Conservation (phyloP, 1,284 basidiomycete species). For the Sphagnurus paluster region DNA sequence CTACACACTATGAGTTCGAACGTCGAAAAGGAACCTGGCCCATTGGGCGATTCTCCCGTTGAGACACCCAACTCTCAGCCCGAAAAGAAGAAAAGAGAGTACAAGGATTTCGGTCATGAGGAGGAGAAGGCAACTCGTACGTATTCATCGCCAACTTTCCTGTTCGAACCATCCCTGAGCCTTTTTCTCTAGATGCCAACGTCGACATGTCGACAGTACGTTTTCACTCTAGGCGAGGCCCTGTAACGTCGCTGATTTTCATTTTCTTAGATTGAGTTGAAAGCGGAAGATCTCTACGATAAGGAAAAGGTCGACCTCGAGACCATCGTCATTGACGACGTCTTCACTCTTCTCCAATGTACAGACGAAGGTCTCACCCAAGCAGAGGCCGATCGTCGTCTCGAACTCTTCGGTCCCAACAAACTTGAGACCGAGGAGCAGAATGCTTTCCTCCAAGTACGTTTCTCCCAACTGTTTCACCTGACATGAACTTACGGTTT, state of each 20-base stretch:
- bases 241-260: slow-evolving; percentile 9
- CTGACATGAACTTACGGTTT: slow-evolving; percentile 1
- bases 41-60: slow-evolving; percentile 41
- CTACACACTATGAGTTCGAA: slow-evolving; percentile 39
- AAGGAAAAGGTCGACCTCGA: slow-evolving; percentile 99
- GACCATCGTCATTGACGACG: slow-evolving; percentile 95
- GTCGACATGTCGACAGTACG: slow-evolving; percentile 83
- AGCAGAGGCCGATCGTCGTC: slow-evolving; percentile 81
- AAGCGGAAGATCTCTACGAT: slow-evolving; percentile 94
- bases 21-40: slow-evolving; percentile 66
- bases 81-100: slow-evolving; percentile 83
- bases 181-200: slow-evolving; percentile 61
- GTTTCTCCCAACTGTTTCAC: slow-evolving; percentile 18
- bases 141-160: slow-evolving; percentile 31
- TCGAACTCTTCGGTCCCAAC: slow-evolving; percentile 96
- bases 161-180: slow-evolving; percentile 12
- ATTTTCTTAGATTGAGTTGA: slow-evolving; percentile 75
- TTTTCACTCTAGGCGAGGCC: slow-evolving; percentile 16
- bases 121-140: slow-evolving; percentile 68
- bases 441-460: slow-evolving; percentile 81
- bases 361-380: slow-evolving; percentile 76
- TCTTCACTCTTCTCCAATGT: slow-evolving; percentile 94
- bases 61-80: slow-evolving; percentile 26
- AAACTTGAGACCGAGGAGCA: slow-evolving; percentile 91
- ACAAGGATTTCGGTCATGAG: slow-evolving; percentile 89